Conservation (phyloP, 78 protist species). For the Protostelium mycophagum region DNA sequence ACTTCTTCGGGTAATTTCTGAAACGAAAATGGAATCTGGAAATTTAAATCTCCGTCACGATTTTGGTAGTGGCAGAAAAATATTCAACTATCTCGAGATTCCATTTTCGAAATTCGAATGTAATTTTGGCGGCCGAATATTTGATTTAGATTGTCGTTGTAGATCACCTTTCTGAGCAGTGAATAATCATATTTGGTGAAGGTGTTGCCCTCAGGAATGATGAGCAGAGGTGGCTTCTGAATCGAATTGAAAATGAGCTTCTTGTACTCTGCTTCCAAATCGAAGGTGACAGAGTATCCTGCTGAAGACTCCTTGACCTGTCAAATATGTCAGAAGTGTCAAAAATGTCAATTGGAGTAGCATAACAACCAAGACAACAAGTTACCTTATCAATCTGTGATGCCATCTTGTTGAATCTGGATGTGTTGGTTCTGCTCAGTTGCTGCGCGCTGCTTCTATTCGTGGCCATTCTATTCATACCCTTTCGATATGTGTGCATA, state of each 20-base stretch:
- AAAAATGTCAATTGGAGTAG: background rate
- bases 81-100: too few species aligned
- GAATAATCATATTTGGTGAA: background rate
- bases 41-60: too few species aligned
- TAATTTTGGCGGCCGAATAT: too few species aligned
- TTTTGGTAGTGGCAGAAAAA: too few species aligned
- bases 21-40: background rate
- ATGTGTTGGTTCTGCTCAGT: background rate
- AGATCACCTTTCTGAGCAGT: background rate
- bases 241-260: background rate
- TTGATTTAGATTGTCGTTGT: too few species aligned
- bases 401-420: constrained; percentile 1
- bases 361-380: too few species aligned
- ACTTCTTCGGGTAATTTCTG: background rate
- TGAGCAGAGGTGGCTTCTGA: background rate
- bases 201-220: background rate
- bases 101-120: too few species aligned
- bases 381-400: background rate
- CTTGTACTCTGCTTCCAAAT: background rate
- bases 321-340: background rate
- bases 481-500: background rate
- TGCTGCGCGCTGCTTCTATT: background rate
- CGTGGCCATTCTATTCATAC: too few species aligned
- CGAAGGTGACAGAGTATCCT: background rate
- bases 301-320: background rate